Evolutionary conservation across 108 stramenopile genomes (phyloP).

Genomic region (Aurantiochytrium sp.): DNA sequence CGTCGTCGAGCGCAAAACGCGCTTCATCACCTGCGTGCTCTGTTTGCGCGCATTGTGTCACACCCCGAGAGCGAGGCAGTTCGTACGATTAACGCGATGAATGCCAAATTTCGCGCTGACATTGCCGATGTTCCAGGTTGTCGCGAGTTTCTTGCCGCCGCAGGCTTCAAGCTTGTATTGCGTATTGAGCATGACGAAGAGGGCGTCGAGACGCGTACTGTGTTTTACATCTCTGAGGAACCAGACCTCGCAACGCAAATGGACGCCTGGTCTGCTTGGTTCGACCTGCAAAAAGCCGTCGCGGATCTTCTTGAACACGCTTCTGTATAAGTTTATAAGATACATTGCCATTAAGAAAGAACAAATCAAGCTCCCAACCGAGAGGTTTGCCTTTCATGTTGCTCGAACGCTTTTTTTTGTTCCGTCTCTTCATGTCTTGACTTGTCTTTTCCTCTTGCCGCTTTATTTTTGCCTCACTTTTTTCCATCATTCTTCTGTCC

Average conservation of each 20-base stretch:
- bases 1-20: not conserved
- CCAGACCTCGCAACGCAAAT: not conserved
- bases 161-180: not conserved
- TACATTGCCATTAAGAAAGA: too few relatives aligned
- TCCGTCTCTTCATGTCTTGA: too few relatives aligned
- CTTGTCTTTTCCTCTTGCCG: too few relatives aligned
- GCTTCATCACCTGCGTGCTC: not conserved
- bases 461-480: too few relatives aligned
- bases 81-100: not conserved
- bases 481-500: too few relatives aligned
- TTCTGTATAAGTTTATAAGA: not conserved
- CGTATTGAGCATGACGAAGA: not conserved
- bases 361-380: too few relatives aligned
- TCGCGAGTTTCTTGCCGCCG: not conserved
- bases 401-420: too few relatives aligned
- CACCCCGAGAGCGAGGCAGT: slow-evolving; percentile 5
- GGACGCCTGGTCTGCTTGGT: not conserved
- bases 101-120: not conserved
- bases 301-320: not conserved
- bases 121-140: not conserved
- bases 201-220: not conserved
- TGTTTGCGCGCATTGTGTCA: not conserved
- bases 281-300: not conserved
- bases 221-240: not conserved
- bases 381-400: too few relatives aligned